These are phyloP conservation scores for Baorangia bicolor DNA, from an alignment of 768 basidiomycete species.

Conservation along the genomic window DNA sequence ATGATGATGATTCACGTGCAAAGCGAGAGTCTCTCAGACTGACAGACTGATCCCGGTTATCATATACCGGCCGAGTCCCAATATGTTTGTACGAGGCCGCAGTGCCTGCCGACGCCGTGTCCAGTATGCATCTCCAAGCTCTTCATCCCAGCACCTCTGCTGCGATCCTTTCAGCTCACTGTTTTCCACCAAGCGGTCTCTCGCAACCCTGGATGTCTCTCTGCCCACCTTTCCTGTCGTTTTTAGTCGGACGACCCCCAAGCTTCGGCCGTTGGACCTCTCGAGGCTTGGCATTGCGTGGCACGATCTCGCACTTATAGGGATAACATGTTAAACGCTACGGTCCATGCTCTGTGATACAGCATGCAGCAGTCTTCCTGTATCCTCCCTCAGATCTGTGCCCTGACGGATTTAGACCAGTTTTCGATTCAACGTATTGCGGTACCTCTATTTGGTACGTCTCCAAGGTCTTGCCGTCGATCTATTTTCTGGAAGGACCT, in stretches of 20 bases:
- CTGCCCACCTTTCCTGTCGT: not conserved
- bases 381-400: not conserved
- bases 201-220: not conserved
- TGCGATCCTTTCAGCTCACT: no score
- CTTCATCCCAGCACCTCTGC: no score
- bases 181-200: not conserved
- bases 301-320: not conserved
- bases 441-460: not conserved
- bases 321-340: not conserved
- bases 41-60: no score
- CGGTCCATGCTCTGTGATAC: not conserved
- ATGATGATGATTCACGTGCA: slow-evolving; percentile 14
- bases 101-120: no score
- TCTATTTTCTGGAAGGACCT: not conserved
- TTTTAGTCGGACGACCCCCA: not conserved
- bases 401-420: not conserved
- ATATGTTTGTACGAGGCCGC: no score
- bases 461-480: not conserved
- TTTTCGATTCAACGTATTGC: not conserved
- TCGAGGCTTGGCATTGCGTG: not conserved
- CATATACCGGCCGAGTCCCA: no score
- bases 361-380: not conserved
- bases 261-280: not conserved
- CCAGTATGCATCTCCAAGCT: no score
- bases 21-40: no score